These are phyloP conservation scores for Holtermannia corniformis DNA, from an alignment of 768 basidiomycete species.

Conservation along the genomic window DNA sequence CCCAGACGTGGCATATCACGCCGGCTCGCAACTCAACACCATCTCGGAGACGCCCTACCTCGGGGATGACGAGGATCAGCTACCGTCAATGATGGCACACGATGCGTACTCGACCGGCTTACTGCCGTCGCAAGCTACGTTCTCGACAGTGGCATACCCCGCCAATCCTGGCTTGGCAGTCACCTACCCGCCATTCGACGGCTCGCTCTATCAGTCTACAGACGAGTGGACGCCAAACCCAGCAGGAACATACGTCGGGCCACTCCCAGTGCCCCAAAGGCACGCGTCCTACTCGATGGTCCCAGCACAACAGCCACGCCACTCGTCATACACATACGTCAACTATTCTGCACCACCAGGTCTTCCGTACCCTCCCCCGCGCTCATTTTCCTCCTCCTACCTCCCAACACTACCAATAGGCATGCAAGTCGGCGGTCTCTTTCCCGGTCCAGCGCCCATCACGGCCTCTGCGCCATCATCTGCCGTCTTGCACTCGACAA, in stretches of 20 bases:
- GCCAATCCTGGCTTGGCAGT: constrained; percentile 13
- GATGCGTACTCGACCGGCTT: constrained; percentile 9
- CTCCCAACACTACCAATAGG: constrained; percentile 7
- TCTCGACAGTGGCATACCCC: constrained; percentile 14
- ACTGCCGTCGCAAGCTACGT: constrained; percentile 4
- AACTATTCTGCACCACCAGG: constrained; percentile 14
- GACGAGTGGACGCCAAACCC: constrained; percentile 13
- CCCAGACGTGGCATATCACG: not conserved
- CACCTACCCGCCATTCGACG: constrained; percentile 8
- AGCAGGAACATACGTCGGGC: constrained; percentile 1
- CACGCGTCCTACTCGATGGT: constrained; percentile 2
- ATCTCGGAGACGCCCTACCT: constrained; percentile 13
- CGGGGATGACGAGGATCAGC: not conserved
- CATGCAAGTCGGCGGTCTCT: constrained; percentile 11
- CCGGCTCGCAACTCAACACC: constrained; percentile 11
- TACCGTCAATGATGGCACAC: not conserved
- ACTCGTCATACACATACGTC: constrained; percentile 5
- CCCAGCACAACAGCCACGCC: not conserved
- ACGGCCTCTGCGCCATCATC: no score
- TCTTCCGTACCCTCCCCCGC: not conserved
- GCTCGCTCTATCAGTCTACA: constrained; percentile 2
- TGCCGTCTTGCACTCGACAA: no score
- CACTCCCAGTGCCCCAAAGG: constrained; percentile 6
- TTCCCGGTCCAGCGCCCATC: constrained; percentile 1
- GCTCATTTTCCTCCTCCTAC: not conserved